Base-by-base conservation (phyloP, 108 stramenopile species). In the Nitzschia sp. region DNA sequence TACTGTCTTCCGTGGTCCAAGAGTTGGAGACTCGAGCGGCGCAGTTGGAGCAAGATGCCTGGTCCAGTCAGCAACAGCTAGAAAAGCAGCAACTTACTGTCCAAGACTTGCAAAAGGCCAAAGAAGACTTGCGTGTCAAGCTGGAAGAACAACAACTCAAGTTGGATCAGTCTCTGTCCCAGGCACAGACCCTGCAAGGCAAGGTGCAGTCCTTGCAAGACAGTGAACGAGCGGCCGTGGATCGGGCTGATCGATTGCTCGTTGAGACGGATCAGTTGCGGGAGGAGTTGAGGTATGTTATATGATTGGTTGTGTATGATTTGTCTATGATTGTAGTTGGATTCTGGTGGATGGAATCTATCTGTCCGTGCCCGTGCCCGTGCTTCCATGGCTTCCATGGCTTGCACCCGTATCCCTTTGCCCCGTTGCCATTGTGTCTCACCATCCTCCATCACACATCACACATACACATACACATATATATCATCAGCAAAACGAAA, bases 251-350 rank as follows among this genome's bases (percentile, higher is more conserved):
- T 55, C 80, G 90, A 10, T 37, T 80, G 39, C 75, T 75, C n/a
- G 71, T 56, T 8, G 90, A 91, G 57, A 65, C 76, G 11, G 90
- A 91, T 66, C 25, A 43, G 3, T 56, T 91, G 71, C 71, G 85
- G 51, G 80, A 84, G 51, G 90, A 91, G 67, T 83, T 91, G 38
- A 85, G 83, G 90, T 91, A 68, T 19, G 88, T 71, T 2, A 44
- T 19, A 41, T 39, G n/a, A 62, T 41, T 41, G 43, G 12, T 10
- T 43, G 43, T 43, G 43, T n/a, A n/a, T n/a, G n/a, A n/a, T n/a
- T n/a, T n/a, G 43, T 9, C 9, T 12, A 43, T 9, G 10, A 9
- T 10, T 43, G 43, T 43, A 10, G 43, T 43, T 43, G 43, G 43
- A 43, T 43, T 43, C 10, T 43, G 43, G 58, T 58, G n/a, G 9